A percentile compares a stretch with the other conserved stretches of the same genome.
These are phyloP conservation scores for Saccharomycopsis vini DNA, from an alignment of 805 yeast genomes.

Conservation along the genomic window DNA sequence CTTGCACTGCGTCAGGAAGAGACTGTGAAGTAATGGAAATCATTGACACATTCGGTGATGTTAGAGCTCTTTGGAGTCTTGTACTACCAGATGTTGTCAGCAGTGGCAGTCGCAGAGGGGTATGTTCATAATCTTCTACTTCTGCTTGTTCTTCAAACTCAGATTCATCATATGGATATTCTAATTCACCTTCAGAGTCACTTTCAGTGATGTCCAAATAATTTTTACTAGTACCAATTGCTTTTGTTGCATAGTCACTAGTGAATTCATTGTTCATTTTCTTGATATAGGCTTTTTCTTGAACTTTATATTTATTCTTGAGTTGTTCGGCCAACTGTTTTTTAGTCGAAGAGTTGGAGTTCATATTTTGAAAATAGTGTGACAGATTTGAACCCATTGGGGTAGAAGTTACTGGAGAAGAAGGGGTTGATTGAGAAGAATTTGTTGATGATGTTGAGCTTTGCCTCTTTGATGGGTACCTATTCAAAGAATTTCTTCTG, in stretches of 20 bases:
- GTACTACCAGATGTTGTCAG: too few relatives aligned
- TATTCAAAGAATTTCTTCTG: constrained; percentile 2
- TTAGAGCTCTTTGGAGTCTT: too few relatives aligned
- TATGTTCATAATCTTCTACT: background rate
- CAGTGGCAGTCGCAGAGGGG: too few relatives aligned
- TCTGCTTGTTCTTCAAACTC: background rate
- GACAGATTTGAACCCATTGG: too few relatives aligned
- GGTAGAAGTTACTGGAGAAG: constrained; percentile 5
- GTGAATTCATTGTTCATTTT: constrained; percentile 50
- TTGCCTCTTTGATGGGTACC: background rate
- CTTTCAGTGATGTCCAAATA: constrained; percentile 8
- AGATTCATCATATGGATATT: background rate
- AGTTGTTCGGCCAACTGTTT: constrained; percentile 7
- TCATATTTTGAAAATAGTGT: background rate
- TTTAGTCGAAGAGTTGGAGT: background rate
- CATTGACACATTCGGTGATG: too few relatives aligned
- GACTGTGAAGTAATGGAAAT: too few relatives aligned
- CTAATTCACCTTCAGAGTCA: constrained; percentile 18
- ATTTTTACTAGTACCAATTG: constrained; percentile 34
- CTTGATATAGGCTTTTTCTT: constrained; percentile 58
- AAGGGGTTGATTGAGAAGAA: constrained; percentile 5
- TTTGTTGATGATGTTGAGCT: constrained; percentile 2
- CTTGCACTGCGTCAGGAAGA: too few relatives aligned
- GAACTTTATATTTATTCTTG: constrained; percentile 29
- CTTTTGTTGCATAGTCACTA: constrained; percentile 69